Percentiles rank a stretch among this genome's conserved stretches.
Evolutionary conservation across 2,329 filamentous ascomycete species (phyloP).

Genomic region (Ophiocordyceps polyrhachis-furcata): DNA sequence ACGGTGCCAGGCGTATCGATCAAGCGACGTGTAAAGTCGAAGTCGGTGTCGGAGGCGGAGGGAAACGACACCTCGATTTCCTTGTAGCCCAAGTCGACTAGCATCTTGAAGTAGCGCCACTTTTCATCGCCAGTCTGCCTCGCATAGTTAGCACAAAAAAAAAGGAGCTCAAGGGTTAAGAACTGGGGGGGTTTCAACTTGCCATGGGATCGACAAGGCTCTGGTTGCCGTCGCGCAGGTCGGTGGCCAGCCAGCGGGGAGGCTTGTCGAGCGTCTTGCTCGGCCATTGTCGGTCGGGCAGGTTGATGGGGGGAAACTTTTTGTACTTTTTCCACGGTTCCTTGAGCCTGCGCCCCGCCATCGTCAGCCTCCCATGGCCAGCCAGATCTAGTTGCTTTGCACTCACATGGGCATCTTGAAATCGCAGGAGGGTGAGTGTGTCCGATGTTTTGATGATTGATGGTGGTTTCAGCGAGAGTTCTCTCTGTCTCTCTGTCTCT

Average conservation of each 20-base stretch:
- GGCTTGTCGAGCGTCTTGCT: constrained; percentile 65
- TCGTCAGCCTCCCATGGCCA: background rate
- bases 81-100: constrained; percentile 83
- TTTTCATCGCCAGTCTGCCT: constrained; percentile 79
- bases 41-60: constrained; percentile 86
- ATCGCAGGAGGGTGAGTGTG: background rate
- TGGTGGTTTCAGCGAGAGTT: background rate
- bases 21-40: constrained; percentile 78
- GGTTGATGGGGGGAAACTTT: constrained; percentile 37
- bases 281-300: constrained; percentile 67
- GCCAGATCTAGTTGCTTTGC: background rate
- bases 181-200: constrained; percentile 5
- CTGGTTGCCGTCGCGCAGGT: constrained; percentile 78
- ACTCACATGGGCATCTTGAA: constrained; percentile 5
- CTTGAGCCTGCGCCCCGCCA: constrained; percentile 35
- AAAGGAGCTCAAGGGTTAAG: background rate
- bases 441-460: background rate
- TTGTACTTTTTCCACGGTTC: constrained; percentile 64
- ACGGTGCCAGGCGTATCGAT: constrained; percentile 69
- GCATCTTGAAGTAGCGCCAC: constrained; percentile 87
- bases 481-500: background rate
- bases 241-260: constrained; percentile 78
- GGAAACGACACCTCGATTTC: constrained; percentile 96
- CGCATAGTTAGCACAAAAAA: background rate
- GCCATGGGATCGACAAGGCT: constrained; percentile 87